Percentiles rank a stretch among this genome's conserved stretches.
Evolutionary conservation across 192 early-diverging fungal genomes (phyloP).

Genomic region (Pilaira anomala): DNA sequence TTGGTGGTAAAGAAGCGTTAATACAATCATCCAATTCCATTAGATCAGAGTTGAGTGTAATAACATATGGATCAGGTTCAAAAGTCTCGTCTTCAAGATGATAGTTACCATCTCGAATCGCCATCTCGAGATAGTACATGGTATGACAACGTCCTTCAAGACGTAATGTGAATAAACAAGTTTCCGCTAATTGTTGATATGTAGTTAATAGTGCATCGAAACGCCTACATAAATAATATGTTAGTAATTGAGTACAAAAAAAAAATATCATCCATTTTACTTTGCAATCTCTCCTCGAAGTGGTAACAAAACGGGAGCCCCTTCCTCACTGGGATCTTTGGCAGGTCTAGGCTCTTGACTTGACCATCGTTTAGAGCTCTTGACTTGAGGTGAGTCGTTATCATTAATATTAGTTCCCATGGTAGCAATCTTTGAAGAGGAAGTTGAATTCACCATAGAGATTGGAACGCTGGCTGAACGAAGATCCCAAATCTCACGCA

Average conservation of each 20-base stretch:
- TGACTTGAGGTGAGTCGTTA: conserved; percentile 17
- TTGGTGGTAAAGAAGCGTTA: conserved; percentile 53
- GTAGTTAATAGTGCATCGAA: conserved; percentile 54
- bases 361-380: conserved; percentile 27
- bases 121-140: conserved; percentile 86
- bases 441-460: background rate
- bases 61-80: conserved; percentile 89
- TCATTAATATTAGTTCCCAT: background rate
- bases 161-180: conserved; percentile 76
- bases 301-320: conserved; percentile 26
- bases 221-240: conserved; percentile 27
- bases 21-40: conserved; percentile 74
- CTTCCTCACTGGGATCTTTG: conserved; percentile 1
- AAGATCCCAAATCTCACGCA: conserved; percentile 51
- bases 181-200: conserved; percentile 73
- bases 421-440: background rate
- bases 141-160: conserved; percentile 84
- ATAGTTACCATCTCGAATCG: conserved; percentile 88
- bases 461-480: conserved; percentile 12
- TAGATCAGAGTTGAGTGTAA: conserved; percentile 76
- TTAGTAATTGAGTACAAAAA: background rate
- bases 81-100: conserved; percentile 66
- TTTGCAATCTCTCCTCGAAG: conserved; percentile 46
- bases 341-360: background rate
- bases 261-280: conserved; percentile 11